phyloP scores from a whole-genome alignment of 805 yeast genomes.

The Metschnikowia cubensis region DNA sequence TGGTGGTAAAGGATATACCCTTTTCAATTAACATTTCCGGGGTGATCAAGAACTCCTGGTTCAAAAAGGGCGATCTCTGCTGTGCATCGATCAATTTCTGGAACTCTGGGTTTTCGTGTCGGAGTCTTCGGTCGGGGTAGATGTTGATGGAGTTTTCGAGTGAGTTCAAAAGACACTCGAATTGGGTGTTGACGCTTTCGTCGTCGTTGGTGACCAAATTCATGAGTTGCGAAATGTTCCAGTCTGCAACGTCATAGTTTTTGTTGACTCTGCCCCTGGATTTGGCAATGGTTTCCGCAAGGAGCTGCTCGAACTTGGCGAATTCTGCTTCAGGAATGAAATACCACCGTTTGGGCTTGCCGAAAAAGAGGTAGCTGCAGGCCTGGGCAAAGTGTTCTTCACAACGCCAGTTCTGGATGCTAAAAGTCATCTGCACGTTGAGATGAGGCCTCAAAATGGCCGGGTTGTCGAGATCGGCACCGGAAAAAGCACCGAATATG shows the following conservation, averaged over 20 bases:
- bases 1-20: constrained; percentile 46
- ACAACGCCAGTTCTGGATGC: constrained; percentile 52
- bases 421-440: constrained; percentile 50
- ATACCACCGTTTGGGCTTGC: constrained; percentile 57
- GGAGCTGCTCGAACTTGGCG: constrained; percentile 46
- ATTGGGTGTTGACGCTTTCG: constrained; percentile 16
- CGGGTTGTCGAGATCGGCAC: constrained; percentile 40
- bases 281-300: constrained; percentile 19
- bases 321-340: constrained; percentile 56
- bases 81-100: constrained; percentile 16
- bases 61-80: constrained; percentile 17
- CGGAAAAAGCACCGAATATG: constrained; percentile 41
- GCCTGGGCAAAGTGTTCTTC: constrained; percentile 59
- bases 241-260: constrained; percentile 17
- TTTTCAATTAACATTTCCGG: constrained; percentile 45
- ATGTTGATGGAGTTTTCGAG: constrained; percentile 31
- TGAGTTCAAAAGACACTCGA: constrained; percentile 27
- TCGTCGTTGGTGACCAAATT: constrained; percentile 16
- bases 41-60: constrained; percentile 46
- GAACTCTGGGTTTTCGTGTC: constrained; percentile 23
- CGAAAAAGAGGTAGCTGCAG: constrained; percentile 52
- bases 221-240: constrained; percentile 21
- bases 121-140: constrained; percentile 24
- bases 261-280: constrained; percentile 14
- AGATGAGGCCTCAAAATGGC: constrained; percentile 43